These are phyloP conservation scores for Ganoderma leucocontextum DNA, from an alignment of 1,284 basidiomycete genomes.

Conservation along the genomic window DNA sequence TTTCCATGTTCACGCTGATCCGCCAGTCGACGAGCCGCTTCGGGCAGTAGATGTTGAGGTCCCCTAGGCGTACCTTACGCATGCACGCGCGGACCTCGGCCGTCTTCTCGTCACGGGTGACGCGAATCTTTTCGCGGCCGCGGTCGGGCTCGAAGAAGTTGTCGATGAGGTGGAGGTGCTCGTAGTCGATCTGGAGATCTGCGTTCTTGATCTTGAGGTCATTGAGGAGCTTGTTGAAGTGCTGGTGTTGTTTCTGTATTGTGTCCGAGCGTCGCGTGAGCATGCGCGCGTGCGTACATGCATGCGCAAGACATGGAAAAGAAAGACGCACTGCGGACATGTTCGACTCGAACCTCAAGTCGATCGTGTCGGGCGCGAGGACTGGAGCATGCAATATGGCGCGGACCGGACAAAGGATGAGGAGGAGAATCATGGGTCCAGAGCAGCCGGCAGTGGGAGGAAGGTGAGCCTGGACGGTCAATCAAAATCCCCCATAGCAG, in stretches of 20 bases:
- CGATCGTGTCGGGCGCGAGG: conserved; percentile 57
- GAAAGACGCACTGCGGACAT: conserved; percentile 80
- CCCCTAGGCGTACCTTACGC: conserved; percentile 84
- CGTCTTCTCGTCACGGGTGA: conserved; percentile 85
- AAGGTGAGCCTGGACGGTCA: conserved; percentile 9
- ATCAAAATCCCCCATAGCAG: conserved; percentile 16
- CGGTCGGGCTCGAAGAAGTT: conserved; percentile 73
- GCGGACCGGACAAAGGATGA: neutral
- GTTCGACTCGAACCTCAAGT: conserved; percentile 88
- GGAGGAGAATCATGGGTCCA: neutral
- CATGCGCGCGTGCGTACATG: conserved; percentile 7
- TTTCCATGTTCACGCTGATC: conserved; percentile 90
- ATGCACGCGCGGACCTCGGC: conserved; percentile 72
- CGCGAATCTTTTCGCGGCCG: conserved; percentile 69
- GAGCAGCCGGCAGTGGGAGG: neutral
- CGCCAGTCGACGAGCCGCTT: conserved; percentile 90
- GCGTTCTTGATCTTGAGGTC: conserved; percentile 55
- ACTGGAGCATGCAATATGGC: conserved; percentile 43
- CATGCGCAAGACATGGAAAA: neutral
- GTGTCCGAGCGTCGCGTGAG: conserved; percentile 20
- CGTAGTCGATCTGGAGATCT: conserved; percentile 71
- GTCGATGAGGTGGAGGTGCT: conserved; percentile 84
- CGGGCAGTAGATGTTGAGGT: conserved; percentile 90
- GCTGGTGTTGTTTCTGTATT: conserved; percentile 81
- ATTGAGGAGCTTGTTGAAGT: conserved; percentile 90